phyloP scores from a whole-genome alignment of 2,329 filamentous ascomycete genomes.

The Nemania sp. region DNA sequence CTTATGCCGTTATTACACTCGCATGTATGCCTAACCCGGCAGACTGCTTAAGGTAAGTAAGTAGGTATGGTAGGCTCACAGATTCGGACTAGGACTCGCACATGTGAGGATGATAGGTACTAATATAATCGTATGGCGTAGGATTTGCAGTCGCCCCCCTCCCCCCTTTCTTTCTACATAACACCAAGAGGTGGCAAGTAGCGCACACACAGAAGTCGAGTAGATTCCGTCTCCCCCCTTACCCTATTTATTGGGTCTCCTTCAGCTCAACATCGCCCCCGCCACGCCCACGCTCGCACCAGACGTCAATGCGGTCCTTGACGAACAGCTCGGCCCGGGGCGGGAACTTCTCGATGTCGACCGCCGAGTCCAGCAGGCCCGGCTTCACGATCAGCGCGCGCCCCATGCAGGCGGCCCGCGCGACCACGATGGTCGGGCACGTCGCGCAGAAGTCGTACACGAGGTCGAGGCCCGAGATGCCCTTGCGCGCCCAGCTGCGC shows the following conservation, averaged over 20 bases:
- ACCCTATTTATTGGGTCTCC: constrained; percentile 4
- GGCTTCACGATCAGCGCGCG: constrained; percentile 13
- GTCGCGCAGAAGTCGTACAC: constrained; percentile 13
- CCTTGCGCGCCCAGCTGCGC: constrained; percentile 16
- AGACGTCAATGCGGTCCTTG: constrained; percentile 17
- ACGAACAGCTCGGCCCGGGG: constrained; percentile 17
- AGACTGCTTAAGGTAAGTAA: too few species aligned
- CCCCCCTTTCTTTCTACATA: too few species aligned
- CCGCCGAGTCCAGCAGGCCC: constrained; percentile 10
- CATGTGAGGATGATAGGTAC: too few species aligned
- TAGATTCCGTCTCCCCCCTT: too few species aligned
- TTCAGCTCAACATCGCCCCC: constrained; percentile 5
- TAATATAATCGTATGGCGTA: too few species aligned
- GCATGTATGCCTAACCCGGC: too few species aligned
- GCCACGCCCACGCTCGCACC: constrained; percentile 17
- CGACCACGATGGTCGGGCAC: constrained; percentile 20
- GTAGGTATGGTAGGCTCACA: too few species aligned
- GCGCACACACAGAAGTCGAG: too few species aligned
- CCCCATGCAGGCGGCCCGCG: neutral
- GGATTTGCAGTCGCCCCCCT: too few species aligned
- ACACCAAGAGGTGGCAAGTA: too few species aligned
- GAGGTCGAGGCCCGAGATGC: constrained; percentile 15
- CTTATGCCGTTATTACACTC: too few species aligned
- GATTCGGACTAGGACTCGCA: too few species aligned
- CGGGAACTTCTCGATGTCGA: constrained; percentile 6